Evolutionary conservation across 208 protist genomes (phyloP).

Genomic region (Leishmania guyanensis): DNA sequence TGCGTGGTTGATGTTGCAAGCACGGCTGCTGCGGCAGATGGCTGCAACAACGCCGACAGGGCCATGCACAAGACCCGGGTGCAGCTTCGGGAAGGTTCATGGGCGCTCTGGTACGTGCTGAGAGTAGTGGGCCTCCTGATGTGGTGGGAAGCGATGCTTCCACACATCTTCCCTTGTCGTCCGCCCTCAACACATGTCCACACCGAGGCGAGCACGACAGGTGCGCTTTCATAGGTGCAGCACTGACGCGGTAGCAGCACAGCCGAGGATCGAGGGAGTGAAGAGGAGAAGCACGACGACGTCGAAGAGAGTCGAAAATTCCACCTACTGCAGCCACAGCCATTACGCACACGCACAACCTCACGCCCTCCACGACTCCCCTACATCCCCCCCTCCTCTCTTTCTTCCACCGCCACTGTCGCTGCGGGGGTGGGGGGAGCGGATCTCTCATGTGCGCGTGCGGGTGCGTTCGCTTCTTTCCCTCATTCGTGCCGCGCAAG

Average conservation of each 20-base stretch:
- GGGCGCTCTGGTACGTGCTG: slow-evolving; percentile 22
- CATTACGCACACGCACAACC: background rate
- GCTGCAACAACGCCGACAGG: background rate
- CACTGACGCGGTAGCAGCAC: background rate
- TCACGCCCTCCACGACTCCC: background rate
- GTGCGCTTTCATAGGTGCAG: background rate
- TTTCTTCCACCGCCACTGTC: background rate
- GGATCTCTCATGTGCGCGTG: background rate
- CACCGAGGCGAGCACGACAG: background rate
- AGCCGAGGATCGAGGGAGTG: background rate
- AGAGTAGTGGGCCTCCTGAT: slow-evolving; percentile 19
- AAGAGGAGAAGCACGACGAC: background rate
- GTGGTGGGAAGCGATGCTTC: slow-evolving; percentile 12
- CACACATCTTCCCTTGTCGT: background rate
- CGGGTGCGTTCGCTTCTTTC: background rate
- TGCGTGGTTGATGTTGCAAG: background rate
- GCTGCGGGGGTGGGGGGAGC: background rate
- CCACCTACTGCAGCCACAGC: background rate
- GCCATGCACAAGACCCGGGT: background rate
- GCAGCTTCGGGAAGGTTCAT: slow-evolving; percentile 21
- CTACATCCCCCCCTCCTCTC: background rate
- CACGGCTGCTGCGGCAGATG: background rate
- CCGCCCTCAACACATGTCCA: background rate
- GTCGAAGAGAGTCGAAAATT: background rate
- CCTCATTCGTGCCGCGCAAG: background rate